Evolutionary conservation across 495 filamentous ascomycete genomes (phyloP), one percentile per base, ranked within the genome.

Genomic region (Immersiella caudata): DNA sequence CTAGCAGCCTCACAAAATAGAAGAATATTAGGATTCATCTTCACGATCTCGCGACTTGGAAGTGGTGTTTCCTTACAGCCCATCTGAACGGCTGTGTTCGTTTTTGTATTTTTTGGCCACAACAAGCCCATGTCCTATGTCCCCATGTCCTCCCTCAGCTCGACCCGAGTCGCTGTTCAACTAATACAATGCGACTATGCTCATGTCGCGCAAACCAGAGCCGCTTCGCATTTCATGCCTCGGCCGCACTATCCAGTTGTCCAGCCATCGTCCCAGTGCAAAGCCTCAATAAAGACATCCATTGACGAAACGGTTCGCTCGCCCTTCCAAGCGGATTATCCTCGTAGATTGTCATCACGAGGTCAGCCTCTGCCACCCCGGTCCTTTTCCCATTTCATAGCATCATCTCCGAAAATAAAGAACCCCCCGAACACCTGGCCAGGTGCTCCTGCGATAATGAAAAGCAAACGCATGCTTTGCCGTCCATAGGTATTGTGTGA

Each of bases 361-460:
- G 2, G 8, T 59, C 49, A 50, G 57, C 56, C 21, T 57, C 64
- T 62, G 18, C 29, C 52, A n/a, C 24, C 24, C 16, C 20, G 56
- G 11, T 4, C 26, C 8, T 54, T 63, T 46, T 60, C 67, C 54
- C 67, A 66, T 68, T 68, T 69, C 70, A 68, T 71, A 49, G 57
- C 67, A 58, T 67, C 70, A 56, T 65, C 54, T 58, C 64, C 20
- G 26, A 62, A 62, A 62, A 40, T 18, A 49, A 59, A 52, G 27
- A 68, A 68, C 61, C 52, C 68, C 68, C 55, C 64, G 60, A 50
- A 69, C 68, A 52, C 68, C 60, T 52, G 58, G 68, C 59, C 65
- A 70, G 24, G 40, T 61, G 33, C 29, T 61, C 55, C 55, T 67
- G 64, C 60, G 46, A 58, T 4, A 46, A 63, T 33, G 33, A 67